Evolutionary conservation across 2,329 filamentous ascomycete species (phyloP).

Genomic region (Cyphellophora europaea): DNA sequence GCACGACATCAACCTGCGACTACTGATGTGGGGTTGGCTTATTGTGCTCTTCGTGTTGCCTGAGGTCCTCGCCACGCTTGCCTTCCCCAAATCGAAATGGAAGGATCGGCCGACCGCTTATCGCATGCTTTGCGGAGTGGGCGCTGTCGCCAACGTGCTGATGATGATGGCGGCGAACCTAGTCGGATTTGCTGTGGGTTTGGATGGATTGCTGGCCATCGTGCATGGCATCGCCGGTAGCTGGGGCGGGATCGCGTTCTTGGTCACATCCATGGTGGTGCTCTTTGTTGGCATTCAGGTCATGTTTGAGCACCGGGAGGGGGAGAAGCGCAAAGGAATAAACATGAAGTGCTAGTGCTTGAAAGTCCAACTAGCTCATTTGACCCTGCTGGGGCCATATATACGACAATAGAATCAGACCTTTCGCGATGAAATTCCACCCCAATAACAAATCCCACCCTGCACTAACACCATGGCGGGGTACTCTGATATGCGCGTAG

Average conservation of each 20-base stretch:
- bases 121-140: slow-evolving; percentile 68
- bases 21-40: slow-evolving; percentile 95
- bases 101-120: slow-evolving; percentile 61
- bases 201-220: slow-evolving; percentile 76
- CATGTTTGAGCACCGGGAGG: slow-evolving; percentile 92
- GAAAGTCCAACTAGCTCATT: too few species aligned
- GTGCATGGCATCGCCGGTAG: slow-evolving; percentile 66
- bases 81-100: slow-evolving; percentile 71
- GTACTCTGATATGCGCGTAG: too few species aligned
- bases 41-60: slow-evolving; percentile 89
- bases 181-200: slow-evolving; percentile 84
- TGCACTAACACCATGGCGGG: too few species aligned
- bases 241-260: slow-evolving; percentile 66
- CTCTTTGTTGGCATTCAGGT: slow-evolving; percentile 81
- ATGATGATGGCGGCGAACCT: slow-evolving; percentile 97
- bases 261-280: slow-evolving; percentile 59
- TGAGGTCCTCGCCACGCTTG: slow-evolving; percentile 60
- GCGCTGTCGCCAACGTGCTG: slow-evolving; percentile 72
- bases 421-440: too few species aligned
- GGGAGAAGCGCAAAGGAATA: slow-evolving; percentile 73
- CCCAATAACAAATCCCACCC: too few species aligned
- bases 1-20: slow-evolving; percentile 88
- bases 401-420: too few species aligned
- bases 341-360: slow-evolving; percentile 70
- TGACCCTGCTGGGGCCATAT: too few species aligned